Evolutionary conservation across 2,329 filamentous ascomycete species (phyloP).

Genomic region (Fusarium sp.): DNA sequence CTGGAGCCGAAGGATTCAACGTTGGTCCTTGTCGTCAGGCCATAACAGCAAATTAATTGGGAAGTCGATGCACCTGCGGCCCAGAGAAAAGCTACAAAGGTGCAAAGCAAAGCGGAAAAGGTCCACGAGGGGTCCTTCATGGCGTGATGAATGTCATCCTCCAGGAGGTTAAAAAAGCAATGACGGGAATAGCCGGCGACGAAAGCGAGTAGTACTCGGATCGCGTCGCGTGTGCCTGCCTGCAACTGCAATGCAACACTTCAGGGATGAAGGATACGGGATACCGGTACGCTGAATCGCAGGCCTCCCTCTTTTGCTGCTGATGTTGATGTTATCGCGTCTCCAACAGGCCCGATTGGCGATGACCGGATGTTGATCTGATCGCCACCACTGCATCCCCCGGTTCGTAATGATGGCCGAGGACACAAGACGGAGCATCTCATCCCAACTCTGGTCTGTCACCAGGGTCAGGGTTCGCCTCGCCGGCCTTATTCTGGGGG

Average conservation of each 20-base stretch:
- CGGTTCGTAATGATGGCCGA: background rate
- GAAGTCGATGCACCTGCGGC: background rate
- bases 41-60: background rate
- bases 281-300: background rate
- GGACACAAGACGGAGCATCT: background rate
- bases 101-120: background rate
- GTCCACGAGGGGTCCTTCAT: background rate
- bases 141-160: background rate
- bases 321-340: background rate
- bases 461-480: constrained; percentile 9
- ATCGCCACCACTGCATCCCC: constrained; percentile 1
- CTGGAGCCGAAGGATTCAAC: background rate
- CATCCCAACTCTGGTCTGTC: background rate
- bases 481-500: constrained; percentile 3
- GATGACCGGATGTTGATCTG: constrained; percentile 24
- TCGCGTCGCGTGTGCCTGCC: background rate
- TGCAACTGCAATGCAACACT: background rate
- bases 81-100: background rate
- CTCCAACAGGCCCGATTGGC: constrained; percentile 27
- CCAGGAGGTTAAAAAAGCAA: constrained; percentile 2
- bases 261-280: background rate
- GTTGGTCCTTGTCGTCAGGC: background rate
- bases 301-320: background rate
- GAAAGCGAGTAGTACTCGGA: background rate
- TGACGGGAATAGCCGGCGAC: background rate